These are phyloP conservation scores for Lactarius psammicola DNA, from an alignment of 768 basidiomycete genomes.

Conservation along the genomic window DNA sequence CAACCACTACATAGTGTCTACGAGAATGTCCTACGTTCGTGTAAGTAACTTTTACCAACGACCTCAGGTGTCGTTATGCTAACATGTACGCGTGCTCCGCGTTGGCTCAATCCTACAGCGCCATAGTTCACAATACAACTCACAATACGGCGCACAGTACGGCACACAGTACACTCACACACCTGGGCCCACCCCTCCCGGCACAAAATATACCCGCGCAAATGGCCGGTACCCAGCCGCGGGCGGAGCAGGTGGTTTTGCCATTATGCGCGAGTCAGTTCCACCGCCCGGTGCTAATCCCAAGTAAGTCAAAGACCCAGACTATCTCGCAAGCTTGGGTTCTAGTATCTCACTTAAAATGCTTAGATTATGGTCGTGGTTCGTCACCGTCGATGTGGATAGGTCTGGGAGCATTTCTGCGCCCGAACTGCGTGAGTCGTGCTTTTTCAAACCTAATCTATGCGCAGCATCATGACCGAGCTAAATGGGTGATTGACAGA, in stretches of 20 bases:
- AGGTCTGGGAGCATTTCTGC: constrained; percentile 66
- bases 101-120: neutral
- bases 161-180: neutral
- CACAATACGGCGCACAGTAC: neutral
- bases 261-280: constrained; percentile 34
- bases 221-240: constrained; percentile 16
- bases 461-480: neutral
- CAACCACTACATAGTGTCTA: neutral
- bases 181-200: neutral
- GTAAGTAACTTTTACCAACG: neutral
- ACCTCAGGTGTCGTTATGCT: neutral
- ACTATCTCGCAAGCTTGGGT: neutral
- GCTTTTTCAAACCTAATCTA: neutral
- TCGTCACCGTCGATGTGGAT: constrained; percentile 67
- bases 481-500: constrained; percentile 38
- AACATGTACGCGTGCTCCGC: neutral
- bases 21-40: neutral
- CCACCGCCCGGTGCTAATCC: constrained; percentile 71
- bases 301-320: constrained; percentile 48
- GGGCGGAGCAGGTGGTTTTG: constrained; percentile 39
- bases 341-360: neutral
- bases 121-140: neutral
- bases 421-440: constrained; percentile 54
- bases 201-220: neutral
- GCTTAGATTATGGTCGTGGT: constrained; percentile 70